phyloP scores from a whole-genome alignment of 305 asterid genomes.

The Solanum hybrid region DNA sequence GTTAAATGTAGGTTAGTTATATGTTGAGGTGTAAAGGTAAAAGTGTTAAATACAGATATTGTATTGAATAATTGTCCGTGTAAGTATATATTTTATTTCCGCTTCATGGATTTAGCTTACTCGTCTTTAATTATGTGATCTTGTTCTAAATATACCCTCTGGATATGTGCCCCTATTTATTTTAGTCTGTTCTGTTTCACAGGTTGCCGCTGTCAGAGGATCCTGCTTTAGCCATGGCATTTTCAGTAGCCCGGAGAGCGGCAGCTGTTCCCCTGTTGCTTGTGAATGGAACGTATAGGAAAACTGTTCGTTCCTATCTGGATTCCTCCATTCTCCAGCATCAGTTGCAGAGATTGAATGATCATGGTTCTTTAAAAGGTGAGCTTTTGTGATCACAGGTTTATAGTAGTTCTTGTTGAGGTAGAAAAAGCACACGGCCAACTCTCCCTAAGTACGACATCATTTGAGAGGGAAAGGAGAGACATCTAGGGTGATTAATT shows the following conservation, averaged over 20 bases:
- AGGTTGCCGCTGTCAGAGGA: constrained; percentile 92
- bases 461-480: neutral
- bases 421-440: neutral
- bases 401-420: neutral
- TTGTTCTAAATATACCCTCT: neutral
- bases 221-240: constrained; percentile 96
- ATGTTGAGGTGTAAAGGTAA: neutral
- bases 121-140: neutral
- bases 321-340: constrained; percentile 97
- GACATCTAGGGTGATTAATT: neutral
- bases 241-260: constrained; percentile 92
- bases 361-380: constrained; percentile 90
- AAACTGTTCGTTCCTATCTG: constrained; percentile 83
- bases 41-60: neutral
- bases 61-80: neutral
- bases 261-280: constrained; percentile 90
- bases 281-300: constrained; percentile 94
- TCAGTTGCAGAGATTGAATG: constrained; percentile 77
- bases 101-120: neutral
- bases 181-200: constrained; percentile 18
- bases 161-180: constrained; percentile 9
- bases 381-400: neutral
- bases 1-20: neutral
- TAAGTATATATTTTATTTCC: neutral
- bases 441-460: neutral